Base-by-base conservation (phyloP, 768 basidiomycete genomes). In the Gymnopilus dilepis region DNA sequence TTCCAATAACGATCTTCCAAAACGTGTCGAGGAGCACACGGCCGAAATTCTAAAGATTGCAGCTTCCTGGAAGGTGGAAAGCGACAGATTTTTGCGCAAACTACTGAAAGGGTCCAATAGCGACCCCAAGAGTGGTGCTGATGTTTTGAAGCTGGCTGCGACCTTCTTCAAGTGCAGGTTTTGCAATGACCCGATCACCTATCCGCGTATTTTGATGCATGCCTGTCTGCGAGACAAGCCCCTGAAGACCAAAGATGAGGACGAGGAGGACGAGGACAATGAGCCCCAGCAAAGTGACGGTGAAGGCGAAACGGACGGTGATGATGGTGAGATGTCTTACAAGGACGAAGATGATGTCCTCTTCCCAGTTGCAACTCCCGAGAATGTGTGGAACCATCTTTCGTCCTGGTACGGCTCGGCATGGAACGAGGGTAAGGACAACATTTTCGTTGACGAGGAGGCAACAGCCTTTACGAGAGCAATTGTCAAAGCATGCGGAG, bases 91-190 rank as follows among this genome's bases (percentile, higher is more conserved):
- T 33, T 59, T 72, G 37, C 53, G 62, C 30, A 37, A 51, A 31
- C 59, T 74, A 4, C 48, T 76, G 3, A 28, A 37, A 11, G 56
- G 30, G n/a, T 43, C 43, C 12, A 58, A 56, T 26, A 19, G 33
- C n/a, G 6, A 33, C 13, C 45, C 21, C 8, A n/a, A 6, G n/a
- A 30, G 48, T 30, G 24, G 54, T 43, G 57, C 40, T 13, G 41
- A 38, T 12, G 57, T 51, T 17, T 63, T 76, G 12, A 56, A 71
- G 2, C 72, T 76, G 33, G 76, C 76, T 13, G 68, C 71, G 1
- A 70, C 69, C 7, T 74, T 76, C 48, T 78, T 78, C 62, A 69
- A 71, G 17, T 78, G 75, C 58, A 47, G 58, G 17, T 73, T 64
- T 47, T 77, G 76, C 42, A 56, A 45, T 4, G 75, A 74, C 52